phyloP scores from a whole-genome alignment of 306 rosid species.

The Pterocarpus santalinus region DNA sequence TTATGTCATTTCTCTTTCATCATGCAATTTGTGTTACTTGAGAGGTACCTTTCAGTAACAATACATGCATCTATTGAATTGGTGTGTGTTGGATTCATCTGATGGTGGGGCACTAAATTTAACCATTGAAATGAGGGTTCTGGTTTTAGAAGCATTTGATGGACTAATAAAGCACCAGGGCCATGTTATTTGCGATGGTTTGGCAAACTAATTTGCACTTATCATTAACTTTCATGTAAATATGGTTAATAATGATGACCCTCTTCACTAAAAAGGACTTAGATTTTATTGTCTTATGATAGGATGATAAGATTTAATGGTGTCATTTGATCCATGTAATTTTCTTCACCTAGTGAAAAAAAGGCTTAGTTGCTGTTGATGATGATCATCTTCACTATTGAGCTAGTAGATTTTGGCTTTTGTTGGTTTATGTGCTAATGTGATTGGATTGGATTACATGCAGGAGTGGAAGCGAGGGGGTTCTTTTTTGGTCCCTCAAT shows the following conservation, averaged over 20 bases:
- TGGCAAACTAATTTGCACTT: too few species aligned
- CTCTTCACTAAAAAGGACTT: too few species aligned
- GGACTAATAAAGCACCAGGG: not conserved
- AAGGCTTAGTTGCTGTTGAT: not conserved
- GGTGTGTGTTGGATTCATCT: not conserved
- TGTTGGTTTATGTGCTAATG: constrained; percentile 32
- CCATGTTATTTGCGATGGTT: not conserved
- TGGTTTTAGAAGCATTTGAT: not conserved
- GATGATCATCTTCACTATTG: not conserved
- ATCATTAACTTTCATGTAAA: too few species aligned
- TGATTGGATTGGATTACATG: constrained; percentile 34
- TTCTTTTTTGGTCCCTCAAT: constrained; percentile 90
- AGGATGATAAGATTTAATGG: too few species aligned
- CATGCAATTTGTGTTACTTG: not conserved
- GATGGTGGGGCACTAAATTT: not conserved
- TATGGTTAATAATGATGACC: too few species aligned
- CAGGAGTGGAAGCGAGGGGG: constrained; percentile 92
- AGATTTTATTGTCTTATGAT: too few species aligned
- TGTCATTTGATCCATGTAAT: too few species aligned
- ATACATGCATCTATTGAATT: not conserved
- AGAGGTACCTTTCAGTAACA: not conserved
- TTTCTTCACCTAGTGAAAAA: too few species aligned
- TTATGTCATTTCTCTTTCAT: not conserved
- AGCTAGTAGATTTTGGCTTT: not conserved
- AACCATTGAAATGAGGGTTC: not conserved